phyloP scores from a whole-genome alignment of 2,329 filamentous ascomycete species.

The Diaporthe ampelina region DNA sequence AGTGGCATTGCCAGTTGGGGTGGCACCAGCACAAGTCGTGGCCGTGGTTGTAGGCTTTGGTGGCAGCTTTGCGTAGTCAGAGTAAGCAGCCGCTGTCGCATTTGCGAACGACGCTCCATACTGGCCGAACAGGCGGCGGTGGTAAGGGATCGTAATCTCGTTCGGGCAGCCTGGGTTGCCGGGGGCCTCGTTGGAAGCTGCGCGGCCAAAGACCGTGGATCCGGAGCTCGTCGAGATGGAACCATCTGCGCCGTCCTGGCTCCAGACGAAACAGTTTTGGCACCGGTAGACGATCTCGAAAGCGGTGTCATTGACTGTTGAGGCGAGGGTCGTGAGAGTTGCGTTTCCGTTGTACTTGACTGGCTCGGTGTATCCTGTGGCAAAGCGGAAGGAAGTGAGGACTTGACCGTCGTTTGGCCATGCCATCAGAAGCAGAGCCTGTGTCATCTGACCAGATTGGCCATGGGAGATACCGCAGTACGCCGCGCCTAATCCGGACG shows the following conservation, averaged over 20 bases:
- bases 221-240: constrained; percentile 49
- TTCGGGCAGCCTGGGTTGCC: constrained; percentile 52
- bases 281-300: constrained; percentile 71
- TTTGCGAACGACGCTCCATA: constrained; percentile 45
- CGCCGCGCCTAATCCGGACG: constrained; percentile 27
- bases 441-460: constrained; percentile 65
- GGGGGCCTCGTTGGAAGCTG: constrained; percentile 58
- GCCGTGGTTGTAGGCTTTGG: constrained; percentile 47
- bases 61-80: constrained; percentile 50
- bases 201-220: constrained; percentile 62
- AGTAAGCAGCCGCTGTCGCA: constrained; percentile 51
- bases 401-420: constrained; percentile 64
- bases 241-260: constrained; percentile 58
- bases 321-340: constrained; percentile 65
- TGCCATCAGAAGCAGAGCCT: constrained; percentile 65
- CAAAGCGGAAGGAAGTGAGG: constrained; percentile 66
- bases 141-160: constrained; percentile 50
- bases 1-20: constrained; percentile 49
- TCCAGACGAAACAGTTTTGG: constrained; percentile 63
- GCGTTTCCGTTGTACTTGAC: constrained; percentile 70
- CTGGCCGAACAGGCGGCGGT: constrained; percentile 50
- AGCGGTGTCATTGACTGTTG: constrained; percentile 66
- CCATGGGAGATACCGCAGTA: constrained; percentile 37
- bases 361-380: constrained; percentile 67
- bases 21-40: constrained; percentile 32